Conservation (phyloP, 2,329 filamentous ascomycete genomes). For the Pseudopithomyces chartarum region DNA sequence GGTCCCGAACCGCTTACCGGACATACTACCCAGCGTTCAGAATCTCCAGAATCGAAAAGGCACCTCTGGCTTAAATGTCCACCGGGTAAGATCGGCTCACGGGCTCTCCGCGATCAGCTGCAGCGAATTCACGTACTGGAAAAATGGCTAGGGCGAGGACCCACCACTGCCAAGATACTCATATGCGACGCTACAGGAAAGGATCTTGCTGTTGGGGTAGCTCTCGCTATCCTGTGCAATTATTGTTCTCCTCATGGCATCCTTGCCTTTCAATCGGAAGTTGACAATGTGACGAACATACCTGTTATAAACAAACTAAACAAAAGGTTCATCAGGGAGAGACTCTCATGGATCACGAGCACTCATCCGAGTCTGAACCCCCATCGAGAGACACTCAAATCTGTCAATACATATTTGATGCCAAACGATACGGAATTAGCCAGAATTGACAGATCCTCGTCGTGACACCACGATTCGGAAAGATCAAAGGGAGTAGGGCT, state of each 20-base stretch:
- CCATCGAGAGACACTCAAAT: constrained; percentile 82
- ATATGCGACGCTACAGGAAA: constrained; percentile 77
- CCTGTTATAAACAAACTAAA: constrained; percentile 43
- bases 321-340: constrained; percentile 77
- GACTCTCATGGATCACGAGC: constrained; percentile 81
- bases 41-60: constrained; percentile 34
- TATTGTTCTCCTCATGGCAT: constrained; percentile 70
- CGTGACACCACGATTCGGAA: not conserved
- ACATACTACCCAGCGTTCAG: constrained; percentile 32
- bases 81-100: constrained; percentile 76
- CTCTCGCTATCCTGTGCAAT: constrained; percentile 76
- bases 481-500: not conserved
- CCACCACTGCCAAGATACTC: constrained; percentile 25
- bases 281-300: constrained; percentile 43
- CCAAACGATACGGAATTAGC: constrained; percentile 23
- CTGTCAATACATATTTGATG: constrained; percentile 90
- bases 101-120: constrained; percentile 77
- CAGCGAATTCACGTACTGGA: constrained; percentile 63
- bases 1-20: constrained; percentile 46
- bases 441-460: not conserved
- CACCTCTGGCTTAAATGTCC: constrained; percentile 68
- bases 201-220: constrained; percentile 78
- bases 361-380: constrained; percentile 81
- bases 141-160: constrained; percentile 23
- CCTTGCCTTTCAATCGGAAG: constrained; percentile 10